Conservation (phyloP, 2,329 filamentous ascomycete genomes). For the Alternaria triticina region DNA sequence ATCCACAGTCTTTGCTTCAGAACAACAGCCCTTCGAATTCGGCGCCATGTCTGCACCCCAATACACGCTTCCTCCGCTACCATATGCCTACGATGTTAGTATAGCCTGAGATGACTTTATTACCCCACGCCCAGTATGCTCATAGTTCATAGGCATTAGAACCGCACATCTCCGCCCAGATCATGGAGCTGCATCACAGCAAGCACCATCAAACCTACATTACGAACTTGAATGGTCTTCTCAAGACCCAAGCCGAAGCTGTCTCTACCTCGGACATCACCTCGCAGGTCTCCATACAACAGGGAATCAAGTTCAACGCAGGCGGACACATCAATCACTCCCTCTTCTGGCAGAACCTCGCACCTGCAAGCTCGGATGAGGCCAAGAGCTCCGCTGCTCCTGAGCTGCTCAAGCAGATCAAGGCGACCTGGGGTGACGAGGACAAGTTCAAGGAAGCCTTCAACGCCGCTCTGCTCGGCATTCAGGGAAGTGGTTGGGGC, state of each 20-base stretch:
- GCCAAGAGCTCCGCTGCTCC: conserved; percentile 64
- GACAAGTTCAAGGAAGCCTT: conserved; percentile 71
- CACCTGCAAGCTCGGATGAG: conserved; percentile 64
- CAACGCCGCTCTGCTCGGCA: conserved; percentile 67
- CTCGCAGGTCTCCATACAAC: conserved; percentile 70
- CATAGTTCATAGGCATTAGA: conserved; percentile 64
- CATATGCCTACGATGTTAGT: conserved; percentile 74
- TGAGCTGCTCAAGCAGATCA: conserved; percentile 66
- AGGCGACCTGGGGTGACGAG: conserved; percentile 71
- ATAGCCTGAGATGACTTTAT: not conserved
- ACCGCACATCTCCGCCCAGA: conserved; percentile 75
- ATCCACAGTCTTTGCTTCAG: conserved; percentile 25
- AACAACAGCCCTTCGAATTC: conserved; percentile 45
- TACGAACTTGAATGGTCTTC: conserved; percentile 73
- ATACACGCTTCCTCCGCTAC: conserved; percentile 69
- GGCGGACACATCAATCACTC: conserved; percentile 94
- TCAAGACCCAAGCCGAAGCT: conserved; percentile 66
- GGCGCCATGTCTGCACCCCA: conserved; percentile 47
- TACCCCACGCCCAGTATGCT: conserved; percentile 1
- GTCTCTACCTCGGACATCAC: conserved; percentile 64
- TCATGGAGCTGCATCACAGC: conserved; percentile 81
- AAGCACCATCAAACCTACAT: conserved; percentile 84
- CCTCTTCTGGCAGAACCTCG: conserved; percentile 88
- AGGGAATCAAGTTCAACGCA: conserved; percentile 82
- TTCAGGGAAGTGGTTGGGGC: conserved; percentile 88